Evolutionary conservation across 345 rosid species (phyloP).

Genomic region (Draba incana): DNA sequence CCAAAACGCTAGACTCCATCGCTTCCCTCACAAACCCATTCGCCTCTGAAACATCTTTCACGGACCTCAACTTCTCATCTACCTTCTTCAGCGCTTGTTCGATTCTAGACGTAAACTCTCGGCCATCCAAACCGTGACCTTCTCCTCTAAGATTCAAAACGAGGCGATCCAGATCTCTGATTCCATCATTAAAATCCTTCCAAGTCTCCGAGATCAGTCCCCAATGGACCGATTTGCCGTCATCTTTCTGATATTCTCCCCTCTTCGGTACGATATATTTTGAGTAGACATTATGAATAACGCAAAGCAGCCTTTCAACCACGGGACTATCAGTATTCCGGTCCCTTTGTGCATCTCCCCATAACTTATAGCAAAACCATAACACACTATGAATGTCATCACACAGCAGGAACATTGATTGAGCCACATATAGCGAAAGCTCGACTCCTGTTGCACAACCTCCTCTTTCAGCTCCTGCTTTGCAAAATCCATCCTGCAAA

Average conservation of each 20-base stretch:
- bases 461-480: slow-evolving; percentile 20
- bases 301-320: background rate
- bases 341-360: background rate
- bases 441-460: slow-evolving; percentile 18
- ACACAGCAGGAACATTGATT: slow-evolving; percentile 8
- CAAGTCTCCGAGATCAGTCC: background rate
- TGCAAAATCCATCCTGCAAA: background rate
- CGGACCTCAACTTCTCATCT: background rate
- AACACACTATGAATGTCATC: slow-evolving; percentile 17
- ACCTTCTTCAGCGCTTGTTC: slow-evolving; percentile 7
- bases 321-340: background rate
- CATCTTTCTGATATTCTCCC: background rate
- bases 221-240: background rate
- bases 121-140: background rate
- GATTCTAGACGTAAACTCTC: background rate
- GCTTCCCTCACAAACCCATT: background rate
- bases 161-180: background rate
- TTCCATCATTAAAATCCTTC: background rate
- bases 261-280: background rate
- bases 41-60: background rate
- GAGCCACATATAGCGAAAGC: slow-evolving; percentile 13
- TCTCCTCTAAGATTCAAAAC: background rate
- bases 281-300: background rate
- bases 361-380: background rate
- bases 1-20: background rate